Evolutionary conservation across 306 rosid species (phyloP), one percentile per base, ranked within the genome.

Genomic region (Delonix regia): DNA sequence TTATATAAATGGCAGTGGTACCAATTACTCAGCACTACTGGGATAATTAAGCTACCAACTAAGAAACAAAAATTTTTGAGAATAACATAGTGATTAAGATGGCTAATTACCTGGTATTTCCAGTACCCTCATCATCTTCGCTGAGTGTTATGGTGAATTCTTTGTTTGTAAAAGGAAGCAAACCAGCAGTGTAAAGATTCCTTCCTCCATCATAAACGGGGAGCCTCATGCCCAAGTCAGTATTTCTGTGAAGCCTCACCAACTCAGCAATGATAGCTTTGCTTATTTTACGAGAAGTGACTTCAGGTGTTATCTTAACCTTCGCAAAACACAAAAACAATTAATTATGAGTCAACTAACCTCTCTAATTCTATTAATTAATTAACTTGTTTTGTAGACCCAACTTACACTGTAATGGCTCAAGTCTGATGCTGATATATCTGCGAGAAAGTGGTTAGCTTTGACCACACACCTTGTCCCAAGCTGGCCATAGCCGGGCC

Each of bases 381-480:
- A 4, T 6, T 10, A 2, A 0, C 5, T 15, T 65, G 14, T 39
- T 28, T 25, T 33, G 14, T 75, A 42, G 39, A 70, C 53, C 56
- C 19, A 14, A 59, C 89, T 86, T 78, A 86, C 90, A 81, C 78
- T 86, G 75, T 88, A 88, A 67, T 86, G 92, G 76, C 85, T 83
- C 42, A 88, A 74, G 80, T 88, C 87, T 28, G 87, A 88, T n/a
- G 73, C 87, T 71, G 89, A 87, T 74, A 88, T 71, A 57, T 85
- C 81, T 25, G 89, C 91, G 19, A 88, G 74, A 78, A 88, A 88
- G 84, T 88, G 91, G 38, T 88, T 88, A 24, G 91, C 89, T 66
- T 88, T 88, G 76, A 88, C 87, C 65, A 88, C 36, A 82, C 91
- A 88, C 79, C 75, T 88, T 9, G 85, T 83, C 64, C 91, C 91